Evolutionary conservation across 2,329 filamentous ascomycete species (phyloP), one percentile per base, ranked within the genome.

Genomic region (Talaromyces piceae): DNA sequence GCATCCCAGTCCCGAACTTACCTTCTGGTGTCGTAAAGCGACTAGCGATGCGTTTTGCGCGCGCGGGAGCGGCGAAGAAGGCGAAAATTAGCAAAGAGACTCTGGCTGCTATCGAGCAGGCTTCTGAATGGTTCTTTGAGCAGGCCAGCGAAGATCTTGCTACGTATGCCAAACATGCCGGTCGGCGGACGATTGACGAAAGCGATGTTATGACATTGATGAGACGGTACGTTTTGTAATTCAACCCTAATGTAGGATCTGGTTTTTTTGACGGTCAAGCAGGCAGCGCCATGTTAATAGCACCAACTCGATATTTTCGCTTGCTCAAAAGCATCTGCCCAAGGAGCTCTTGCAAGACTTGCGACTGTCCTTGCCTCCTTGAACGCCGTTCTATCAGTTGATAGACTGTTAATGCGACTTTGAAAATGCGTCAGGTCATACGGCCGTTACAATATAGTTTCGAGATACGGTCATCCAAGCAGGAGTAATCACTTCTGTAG

Each of bases 101-200:
- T 1, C 72, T 95, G 31, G 78, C 80, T 26, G 84, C 85, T 4
- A 81, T 95, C 49, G 83, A 85, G 61, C 84, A 89, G 64, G 88
- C 89, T 1, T 87, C 87, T 2, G 88, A 94, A 55, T 93, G 88
- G 86, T 95, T 90, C 67, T 95, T 95, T 65, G 88, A 94, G 69
- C 90, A 95, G 67, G 74, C 87, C 2, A 83, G 87, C 45, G 86
- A 90, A 54, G 89, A 95, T 63, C 71, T 95, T 50, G 80, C 81
- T 11, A 84, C 83, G 2, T 95, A 91, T 66, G 86, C 90, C 16
- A 77, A 82, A 54, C 90, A 96, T 67, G 89, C 86, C 4, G 85
- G 86, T 27, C 81, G 90, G 27, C 93, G 87, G 68, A 89, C 83
- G 2, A 89, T 96, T 58, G 87, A 95, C 60, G 88, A 93, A 66